These are phyloP conservation scores for Polytrichum commune DNA, from an alignment of 225 moss, liverwort and hornwort species.

Conservation along the genomic window DNA sequence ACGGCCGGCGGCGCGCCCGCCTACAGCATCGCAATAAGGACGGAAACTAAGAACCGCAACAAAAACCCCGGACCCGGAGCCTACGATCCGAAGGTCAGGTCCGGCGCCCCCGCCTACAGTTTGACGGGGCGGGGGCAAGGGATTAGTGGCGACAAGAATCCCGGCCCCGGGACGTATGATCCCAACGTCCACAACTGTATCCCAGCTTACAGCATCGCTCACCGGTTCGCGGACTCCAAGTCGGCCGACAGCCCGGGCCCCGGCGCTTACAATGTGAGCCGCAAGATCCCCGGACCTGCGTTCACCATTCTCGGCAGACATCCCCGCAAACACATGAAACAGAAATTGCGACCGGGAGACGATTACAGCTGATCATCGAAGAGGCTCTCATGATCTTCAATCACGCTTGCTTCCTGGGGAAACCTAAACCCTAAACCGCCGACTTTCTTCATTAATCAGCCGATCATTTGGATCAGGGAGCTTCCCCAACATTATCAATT, in stretches of 20 bases:
- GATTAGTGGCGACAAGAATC: constrained; percentile 37
- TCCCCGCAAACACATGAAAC: constrained; percentile 14
- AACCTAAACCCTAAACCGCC: too few relatives aligned
- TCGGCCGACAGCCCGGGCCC: constrained; percentile 19
- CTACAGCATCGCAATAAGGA: constrained; percentile 43
- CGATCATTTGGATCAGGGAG: too few relatives aligned
- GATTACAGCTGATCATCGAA: background rate
- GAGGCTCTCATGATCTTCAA: too few relatives aligned
- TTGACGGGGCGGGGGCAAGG: constrained; percentile 13
- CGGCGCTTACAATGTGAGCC: constrained; percentile 36
- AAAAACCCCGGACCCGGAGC: constrained; percentile 51
- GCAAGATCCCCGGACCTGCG: constrained; percentile 35
- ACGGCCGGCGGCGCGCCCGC: constrained; percentile 32
- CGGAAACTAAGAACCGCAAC: constrained; percentile 23
- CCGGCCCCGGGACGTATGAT: constrained; percentile 57
- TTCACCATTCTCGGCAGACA: constrained; percentile 49
- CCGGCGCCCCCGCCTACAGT: constrained; percentile 53
- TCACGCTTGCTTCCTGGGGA: too few relatives aligned
- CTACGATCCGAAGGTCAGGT: constrained; percentile 35
- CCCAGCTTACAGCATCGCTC: constrained; percentile 47
- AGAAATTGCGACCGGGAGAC: constrained; percentile 10
- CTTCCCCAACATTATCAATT: too few relatives aligned
- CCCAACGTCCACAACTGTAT: constrained; percentile 43
- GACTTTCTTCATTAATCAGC: too few relatives aligned
- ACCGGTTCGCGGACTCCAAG: constrained; percentile 23